phyloP scores from a whole-genome alignment of 2,329 filamentous ascomycete species.

The Penicillium crustosum region DNA sequence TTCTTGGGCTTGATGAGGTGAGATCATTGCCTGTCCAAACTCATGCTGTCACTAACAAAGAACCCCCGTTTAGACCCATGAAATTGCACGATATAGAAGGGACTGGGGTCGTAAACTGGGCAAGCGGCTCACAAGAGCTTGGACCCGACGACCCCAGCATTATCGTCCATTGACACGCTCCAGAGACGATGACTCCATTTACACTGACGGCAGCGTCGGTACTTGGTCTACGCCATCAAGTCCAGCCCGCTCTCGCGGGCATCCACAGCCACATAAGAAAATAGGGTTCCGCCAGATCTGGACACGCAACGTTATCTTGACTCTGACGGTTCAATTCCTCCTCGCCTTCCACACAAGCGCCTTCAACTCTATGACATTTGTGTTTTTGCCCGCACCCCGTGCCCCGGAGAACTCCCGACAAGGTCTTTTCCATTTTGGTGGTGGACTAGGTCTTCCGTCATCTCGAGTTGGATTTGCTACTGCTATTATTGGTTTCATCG shows the following conservation, averaged over 20 bases:
- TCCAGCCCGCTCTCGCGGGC: constrained; percentile 25
- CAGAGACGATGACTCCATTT: constrained; percentile 33
- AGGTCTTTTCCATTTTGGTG: constrained; percentile 60
- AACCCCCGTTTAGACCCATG: constrained; percentile 32
- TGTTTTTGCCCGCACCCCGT: constrained; percentile 73
- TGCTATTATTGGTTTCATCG: constrained; percentile 71
- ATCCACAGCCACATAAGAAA: constrained; percentile 41
- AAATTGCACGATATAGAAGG: constrained; percentile 37
- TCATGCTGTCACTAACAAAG: neutral
- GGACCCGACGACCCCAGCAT: constrained; percentile 29
- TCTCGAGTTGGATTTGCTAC: constrained; percentile 73
- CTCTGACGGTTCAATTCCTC: constrained; percentile 63
- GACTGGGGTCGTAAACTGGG: constrained; percentile 46
- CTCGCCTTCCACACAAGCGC: constrained; percentile 73
- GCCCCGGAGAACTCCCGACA: constrained; percentile 45
- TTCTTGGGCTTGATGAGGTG: constrained; percentile 68
- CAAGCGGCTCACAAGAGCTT: constrained; percentile 32
- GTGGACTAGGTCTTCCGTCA: constrained; percentile 72
- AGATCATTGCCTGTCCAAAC: constrained; percentile 1
- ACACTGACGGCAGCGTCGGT: constrained; percentile 31
- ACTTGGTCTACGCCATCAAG: constrained; percentile 30
- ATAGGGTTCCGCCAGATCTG: constrained; percentile 53
- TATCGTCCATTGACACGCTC: constrained; percentile 39
- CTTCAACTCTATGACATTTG: constrained; percentile 73
- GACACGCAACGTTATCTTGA: constrained; percentile 56